Conservation (phyloP, 345 rosid species). For the Eucalyptus pauciflora region DNA sequence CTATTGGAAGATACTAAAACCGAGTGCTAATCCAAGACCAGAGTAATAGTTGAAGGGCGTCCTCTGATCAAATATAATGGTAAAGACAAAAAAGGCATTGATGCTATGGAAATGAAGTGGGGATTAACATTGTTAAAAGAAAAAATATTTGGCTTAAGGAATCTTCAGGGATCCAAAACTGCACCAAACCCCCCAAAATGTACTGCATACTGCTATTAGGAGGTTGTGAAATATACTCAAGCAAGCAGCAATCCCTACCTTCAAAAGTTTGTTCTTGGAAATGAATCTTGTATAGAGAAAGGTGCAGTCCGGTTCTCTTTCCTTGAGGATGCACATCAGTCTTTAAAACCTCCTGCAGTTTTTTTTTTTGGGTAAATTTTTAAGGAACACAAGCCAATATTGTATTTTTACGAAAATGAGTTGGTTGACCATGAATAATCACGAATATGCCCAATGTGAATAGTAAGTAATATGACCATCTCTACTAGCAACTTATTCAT, state of each 20-base stretch:
- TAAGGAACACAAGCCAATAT: not conserved
- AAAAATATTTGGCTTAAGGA: not conserved
- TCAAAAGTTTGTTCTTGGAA: not conserved
- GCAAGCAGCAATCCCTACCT: not conserved
- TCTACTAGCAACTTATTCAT: slow-evolving; percentile 4
- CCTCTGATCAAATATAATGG: not conserved
- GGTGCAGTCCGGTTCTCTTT: not conserved
- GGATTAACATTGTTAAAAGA: not conserved
- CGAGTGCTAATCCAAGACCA: not conserved
- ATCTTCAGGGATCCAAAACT: not conserved
- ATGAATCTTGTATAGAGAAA: not conserved
- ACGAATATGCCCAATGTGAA: not conserved
- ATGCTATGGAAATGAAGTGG: not conserved
- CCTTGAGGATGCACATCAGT: not conserved
- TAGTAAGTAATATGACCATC: not conserved
- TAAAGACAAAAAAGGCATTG: not conserved
- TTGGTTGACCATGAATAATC: not conserved
- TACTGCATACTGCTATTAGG: not conserved
- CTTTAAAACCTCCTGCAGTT: not conserved
- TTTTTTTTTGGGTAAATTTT: not conserved
- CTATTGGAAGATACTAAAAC: not conserved
- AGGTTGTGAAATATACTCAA: not conserved
- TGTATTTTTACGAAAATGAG: not conserved
- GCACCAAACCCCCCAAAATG: not conserved
- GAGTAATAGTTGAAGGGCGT: not conserved